Evolutionary conservation across 73 alveolate genomes (phyloP), one percentile per base, ranked within the genome.

Genomic region (Paramecium primaurelia): DNA sequence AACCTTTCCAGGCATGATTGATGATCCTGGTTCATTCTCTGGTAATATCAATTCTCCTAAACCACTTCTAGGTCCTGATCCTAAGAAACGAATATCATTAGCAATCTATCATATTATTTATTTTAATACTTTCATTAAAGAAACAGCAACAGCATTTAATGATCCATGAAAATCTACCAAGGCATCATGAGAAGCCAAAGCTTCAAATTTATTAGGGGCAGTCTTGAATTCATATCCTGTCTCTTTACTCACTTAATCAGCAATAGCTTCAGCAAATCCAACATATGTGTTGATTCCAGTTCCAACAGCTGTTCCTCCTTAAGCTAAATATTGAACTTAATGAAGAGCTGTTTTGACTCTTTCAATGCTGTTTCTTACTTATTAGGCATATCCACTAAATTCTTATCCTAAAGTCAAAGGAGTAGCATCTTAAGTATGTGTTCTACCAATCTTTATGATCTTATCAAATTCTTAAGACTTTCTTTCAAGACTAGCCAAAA

Each of bases 231-330:
- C 93, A 85, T 58, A 95, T 36, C 99, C 99, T 59, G 99, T 98
- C 88, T 97, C 98, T 92, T 97, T 97, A 51, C 92, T 92, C 28
- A 98, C 83, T 90, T 92, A 92, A 92, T 95, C 99, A 60, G 98
- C 98, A 38, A 98, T 92, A 38, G 93, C 93, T 26, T 88, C 93
- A 68, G 93, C 93, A 44, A 88, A 88, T 30, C 93, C 93, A 54
- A 95, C 93, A 59, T 97, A 97, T 88, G 99, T 97, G 95, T 99
- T 98, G 32, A 98, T 89, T 40, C 99, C 99, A 30, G 99, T 98
- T 42, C 99, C 99, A 16, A 98, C 99, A 6, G 99, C 99, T 20
- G 99, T 98, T 30, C 99, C 99, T n/a, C 99, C 99, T 97, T 97
- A 98, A 64, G 99, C 99, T 26, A 98, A 90, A 86, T 93, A 95